A percentile compares a stretch with the other conserved stretches of the same genome.
Conservation (phyloP, 305 asterid species). For the Fraxinus floribunda region DNA sequence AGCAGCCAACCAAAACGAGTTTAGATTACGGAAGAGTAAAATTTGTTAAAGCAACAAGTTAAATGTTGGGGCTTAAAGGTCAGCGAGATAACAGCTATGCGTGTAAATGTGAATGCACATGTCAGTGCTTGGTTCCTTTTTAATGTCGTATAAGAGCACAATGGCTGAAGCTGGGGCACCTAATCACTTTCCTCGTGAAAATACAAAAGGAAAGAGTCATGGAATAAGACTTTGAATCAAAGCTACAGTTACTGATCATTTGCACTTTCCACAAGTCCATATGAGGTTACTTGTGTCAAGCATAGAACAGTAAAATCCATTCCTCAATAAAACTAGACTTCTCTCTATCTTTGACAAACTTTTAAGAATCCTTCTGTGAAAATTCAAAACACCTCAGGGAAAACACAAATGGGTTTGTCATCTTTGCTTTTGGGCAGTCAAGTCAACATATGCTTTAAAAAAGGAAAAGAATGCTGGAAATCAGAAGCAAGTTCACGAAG, state of each 20-base stretch:
- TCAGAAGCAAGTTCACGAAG: neutral
- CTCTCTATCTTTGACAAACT: neutral
- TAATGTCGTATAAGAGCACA: neutral
- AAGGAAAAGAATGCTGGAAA: neutral
- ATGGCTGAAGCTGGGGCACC: neutral
- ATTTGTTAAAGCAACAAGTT: neutral
- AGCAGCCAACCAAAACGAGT: neutral
- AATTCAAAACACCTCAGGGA: neutral
- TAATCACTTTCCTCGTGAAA: neutral
- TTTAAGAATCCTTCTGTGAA: neutral
- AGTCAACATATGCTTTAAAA: neutral
- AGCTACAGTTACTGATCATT: neutral
- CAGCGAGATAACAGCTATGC: neutral
- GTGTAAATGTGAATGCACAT: neutral
- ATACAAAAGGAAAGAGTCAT: neutral
- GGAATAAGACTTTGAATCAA: neutral
- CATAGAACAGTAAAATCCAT: neutral
- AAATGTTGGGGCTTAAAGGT: neutral
- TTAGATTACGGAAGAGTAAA: neutral
- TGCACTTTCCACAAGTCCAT: neutral
- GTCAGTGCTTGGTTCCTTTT: neutral
- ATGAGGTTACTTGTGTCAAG: neutral
- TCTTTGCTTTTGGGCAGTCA: neutral
- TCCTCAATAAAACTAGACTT: neutral
- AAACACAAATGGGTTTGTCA: neutral